A percentile compares a stretch with the other conserved stretches of the same genome.
phyloP scores from a whole-genome alignment of 768 basidiomycete genomes.

The Rhizopogon vulgaris region DNA sequence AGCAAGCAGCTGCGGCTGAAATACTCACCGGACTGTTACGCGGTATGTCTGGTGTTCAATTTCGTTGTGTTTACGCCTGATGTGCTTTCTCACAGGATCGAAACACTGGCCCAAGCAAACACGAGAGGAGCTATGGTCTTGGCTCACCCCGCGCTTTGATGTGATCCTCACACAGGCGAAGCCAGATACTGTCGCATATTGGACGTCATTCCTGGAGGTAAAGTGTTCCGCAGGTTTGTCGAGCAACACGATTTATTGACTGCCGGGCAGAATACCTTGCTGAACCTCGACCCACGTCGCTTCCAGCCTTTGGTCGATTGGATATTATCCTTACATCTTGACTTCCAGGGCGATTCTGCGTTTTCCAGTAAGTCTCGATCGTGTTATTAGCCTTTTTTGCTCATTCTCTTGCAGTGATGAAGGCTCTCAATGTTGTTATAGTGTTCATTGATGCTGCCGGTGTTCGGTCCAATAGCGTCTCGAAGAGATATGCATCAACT shows the following conservation, averaged over 20 bases:
- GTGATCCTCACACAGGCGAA: constrained; percentile 69
- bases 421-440: constrained; percentile 61
- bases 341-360: constrained; percentile 81
- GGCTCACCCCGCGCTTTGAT: constrained; percentile 58
- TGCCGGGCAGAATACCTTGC: constrained; percentile 41
- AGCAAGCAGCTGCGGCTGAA: constrained; percentile 78
- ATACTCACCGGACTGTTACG: constrained; percentile 69
- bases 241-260: constrained; percentile 3
- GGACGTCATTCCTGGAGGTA: constrained; percentile 57
- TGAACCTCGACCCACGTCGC: constrained; percentile 75
- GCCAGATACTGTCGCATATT: constrained; percentile 76
- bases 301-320: constrained; percentile 68
- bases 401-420: constrained; percentile 52
- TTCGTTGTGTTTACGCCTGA: not conserved
- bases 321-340: constrained; percentile 68
- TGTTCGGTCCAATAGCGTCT: constrained; percentile 56
- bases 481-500: constrained; percentile 63
- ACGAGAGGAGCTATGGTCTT: constrained; percentile 59
- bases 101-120: constrained; percentile 73
- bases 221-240: not conserved
- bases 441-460: constrained; percentile 63
- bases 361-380: constrained; percentile 61
- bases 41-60: constrained; percentile 35
- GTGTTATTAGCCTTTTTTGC: not conserved
- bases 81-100: constrained; percentile 42